Conservation (phyloP, 2,329 filamentous ascomycete species). For the Diaporthe destruens region DNA sequence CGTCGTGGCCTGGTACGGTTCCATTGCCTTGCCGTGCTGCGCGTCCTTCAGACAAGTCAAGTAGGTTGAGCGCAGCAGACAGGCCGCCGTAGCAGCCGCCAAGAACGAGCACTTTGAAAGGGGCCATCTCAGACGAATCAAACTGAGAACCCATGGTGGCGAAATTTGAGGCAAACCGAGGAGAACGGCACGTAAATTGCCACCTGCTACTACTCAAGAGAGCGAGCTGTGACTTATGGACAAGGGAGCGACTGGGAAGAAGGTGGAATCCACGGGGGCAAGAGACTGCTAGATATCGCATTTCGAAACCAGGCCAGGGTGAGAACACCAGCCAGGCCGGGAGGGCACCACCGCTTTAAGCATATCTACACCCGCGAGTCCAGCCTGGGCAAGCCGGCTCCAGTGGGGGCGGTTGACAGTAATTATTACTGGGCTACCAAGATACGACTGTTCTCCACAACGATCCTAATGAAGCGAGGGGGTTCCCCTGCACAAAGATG, state of each 20-base stretch:
- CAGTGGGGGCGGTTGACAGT: neutral
- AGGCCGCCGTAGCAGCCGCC: constrained; percentile 82
- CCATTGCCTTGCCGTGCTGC: constrained; percentile 58
- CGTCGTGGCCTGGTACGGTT: constrained; percentile 44
- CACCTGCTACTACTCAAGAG: neutral
- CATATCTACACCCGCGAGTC: constrained; percentile 8
- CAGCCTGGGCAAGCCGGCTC: neutral
- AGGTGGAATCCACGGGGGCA: neutral
- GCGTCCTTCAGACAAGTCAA: constrained; percentile 72
- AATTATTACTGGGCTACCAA: neutral
- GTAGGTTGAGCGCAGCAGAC: constrained; percentile 73
- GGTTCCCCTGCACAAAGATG: constrained; percentile 1
- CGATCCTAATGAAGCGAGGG: constrained; percentile 11
- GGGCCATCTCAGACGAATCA: constrained; percentile 42
- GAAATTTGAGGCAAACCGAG: neutral
- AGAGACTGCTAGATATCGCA: neutral
- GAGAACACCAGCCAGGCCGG: neutral
- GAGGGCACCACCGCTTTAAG: constrained; percentile 26
- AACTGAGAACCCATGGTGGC: constrained; percentile 38
- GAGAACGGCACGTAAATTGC: neutral
- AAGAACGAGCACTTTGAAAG: constrained; percentile 72
- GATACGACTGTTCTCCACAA: constrained; percentile 8
- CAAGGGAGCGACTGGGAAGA: neutral
- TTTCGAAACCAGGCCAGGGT: constrained; percentile 5
- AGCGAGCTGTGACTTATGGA: constrained; percentile 10